Percentiles rank a stretch among this genome's conserved stretches.
Evolutionary conservation across 495 filamentous ascomycete species (phyloP).

Genomic region (Talaromyces proteolyticus): DNA sequence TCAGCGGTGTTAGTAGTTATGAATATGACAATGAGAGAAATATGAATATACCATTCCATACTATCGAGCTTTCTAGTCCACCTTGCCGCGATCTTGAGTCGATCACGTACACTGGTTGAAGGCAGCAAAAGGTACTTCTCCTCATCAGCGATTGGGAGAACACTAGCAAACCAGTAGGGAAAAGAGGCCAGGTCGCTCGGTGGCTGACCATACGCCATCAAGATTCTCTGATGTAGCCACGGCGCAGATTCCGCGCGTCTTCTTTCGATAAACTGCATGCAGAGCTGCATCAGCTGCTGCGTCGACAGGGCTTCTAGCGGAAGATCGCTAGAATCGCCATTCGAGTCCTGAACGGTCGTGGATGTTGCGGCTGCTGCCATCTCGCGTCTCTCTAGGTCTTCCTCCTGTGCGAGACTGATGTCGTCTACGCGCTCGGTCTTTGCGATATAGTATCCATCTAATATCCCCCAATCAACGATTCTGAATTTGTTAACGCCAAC

Average conservation of each 20-base stretch:
- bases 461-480: conserved; percentile 52
- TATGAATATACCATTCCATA: conserved; percentile 55
- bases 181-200: conserved; percentile 72
- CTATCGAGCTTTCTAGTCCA: conserved; percentile 74
- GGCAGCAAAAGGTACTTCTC: conserved; percentile 73
- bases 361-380: conserved; percentile 22
- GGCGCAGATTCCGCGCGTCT: conserved; percentile 60
- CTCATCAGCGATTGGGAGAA: conserved; percentile 67
- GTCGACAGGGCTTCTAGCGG: conserved; percentile 62
- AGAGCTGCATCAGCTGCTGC: conserved; percentile 55
- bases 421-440: conserved; percentile 71
- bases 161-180: conserved; percentile 86
- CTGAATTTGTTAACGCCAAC: conserved; percentile 71
- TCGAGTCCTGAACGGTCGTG: background rate
- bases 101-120: conserved; percentile 68
- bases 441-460: conserved; percentile 75
- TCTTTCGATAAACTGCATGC: conserved; percentile 58
- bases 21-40: background rate
- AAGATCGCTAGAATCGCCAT: conserved; percentile 15
- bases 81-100: conserved; percentile 68
- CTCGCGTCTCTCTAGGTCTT: conserved; percentile 62
- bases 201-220: conserved; percentile 69
- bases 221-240: conserved; percentile 66
- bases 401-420: conserved; percentile 74
- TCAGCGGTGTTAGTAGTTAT: background rate